Base-by-base conservation (phyloP, 176 grass and related monocot genomes). In the Lolium perenne region DNA sequence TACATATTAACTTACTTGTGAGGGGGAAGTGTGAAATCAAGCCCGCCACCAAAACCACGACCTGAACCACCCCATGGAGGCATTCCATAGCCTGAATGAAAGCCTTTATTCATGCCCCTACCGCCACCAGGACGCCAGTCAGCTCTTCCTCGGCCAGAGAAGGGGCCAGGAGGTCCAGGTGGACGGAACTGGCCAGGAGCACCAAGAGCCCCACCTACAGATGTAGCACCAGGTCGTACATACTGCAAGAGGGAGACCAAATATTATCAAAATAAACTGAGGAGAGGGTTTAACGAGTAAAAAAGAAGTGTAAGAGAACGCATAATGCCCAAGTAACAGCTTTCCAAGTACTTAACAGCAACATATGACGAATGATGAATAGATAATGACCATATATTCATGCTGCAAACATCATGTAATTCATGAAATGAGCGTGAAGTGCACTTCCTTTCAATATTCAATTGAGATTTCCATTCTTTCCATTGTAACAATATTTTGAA, bases 11-110 rank as follows among this genome's bases (percentile, higher is more conserved):
- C 92, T 94, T 96, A 99, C 97, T 99, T 99, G 83, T 99, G 94
- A 14, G 97, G 79, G 75, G 97, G 94, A 65, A 99, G 94, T 53
- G 94, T 90, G 48, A 99, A 99, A 92, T 99, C 97, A 77, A 96
- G 72, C 67, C 91, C 90, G 48, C 76, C 83, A 65, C 97, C 94
- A 88, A 77, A 84, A 50, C 86, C 90, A 85, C 97, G 97, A 64
- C 66, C 91, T 80, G 88, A 83, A 91, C 90, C 95, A 77, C 88
- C 90, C 97, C 97, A 96, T 82, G 88, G 51, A 88, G 91, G 50
- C 38, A 80, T 82, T 64, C 90, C 91, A 48, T 89, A 95, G 57
- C 87, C 83, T 79, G 93, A 84, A 84, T 95, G 86, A 65, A 91
- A 95, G 67, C 84, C 87, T 82, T 91, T 95, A 86, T 87, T 88